Evolutionary conservation across 2,329 filamentous ascomycete species (phyloP).

Genomic region (Phyllosticta capitalensis): DNA sequence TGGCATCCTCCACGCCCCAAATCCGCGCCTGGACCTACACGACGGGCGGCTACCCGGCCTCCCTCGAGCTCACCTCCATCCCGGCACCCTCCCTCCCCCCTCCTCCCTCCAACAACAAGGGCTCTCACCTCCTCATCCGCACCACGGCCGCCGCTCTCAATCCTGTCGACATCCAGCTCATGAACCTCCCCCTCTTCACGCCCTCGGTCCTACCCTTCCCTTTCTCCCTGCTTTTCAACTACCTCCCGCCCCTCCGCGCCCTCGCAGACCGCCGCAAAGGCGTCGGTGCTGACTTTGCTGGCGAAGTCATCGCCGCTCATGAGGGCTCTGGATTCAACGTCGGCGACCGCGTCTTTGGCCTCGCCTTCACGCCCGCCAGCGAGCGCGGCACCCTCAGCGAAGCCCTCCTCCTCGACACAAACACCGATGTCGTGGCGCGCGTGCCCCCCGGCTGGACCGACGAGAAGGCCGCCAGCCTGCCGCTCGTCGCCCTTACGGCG

Average conservation of each 20-base stretch:
- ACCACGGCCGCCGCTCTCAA: conserved; percentile 39
- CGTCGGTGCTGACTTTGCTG: conserved; percentile 6
- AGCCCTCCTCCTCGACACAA: not conserved
- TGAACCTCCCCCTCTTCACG: conserved; percentile 3
- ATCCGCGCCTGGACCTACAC: conserved; percentile 7
- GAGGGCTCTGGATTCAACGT: not conserved
- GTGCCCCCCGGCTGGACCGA: conserved; percentile 17
- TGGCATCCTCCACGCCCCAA: not conserved
- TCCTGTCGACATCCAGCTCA: conserved; percentile 31
- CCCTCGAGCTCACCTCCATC: not conserved
- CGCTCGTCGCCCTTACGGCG: conserved; percentile 31
- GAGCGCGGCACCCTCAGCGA: not conserved
- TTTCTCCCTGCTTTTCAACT: not conserved
- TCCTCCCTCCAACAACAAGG: not conserved
- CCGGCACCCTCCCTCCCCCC: not conserved
- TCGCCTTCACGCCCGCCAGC: not conserved
- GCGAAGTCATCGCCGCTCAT: not conserved
- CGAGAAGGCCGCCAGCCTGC: conserved; percentile 21
- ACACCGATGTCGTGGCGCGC: conserved; percentile 9
- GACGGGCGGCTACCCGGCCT: not conserved
- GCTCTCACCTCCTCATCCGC: conserved; percentile 27
- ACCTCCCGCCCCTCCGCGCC: not conserved
- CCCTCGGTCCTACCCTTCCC: not conserved
- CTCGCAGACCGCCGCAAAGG: not conserved
- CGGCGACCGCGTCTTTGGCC: not conserved